Evolutionary conservation across 129 eudicot species (phyloP), one percentile per base, ranked within the genome.

Genomic region (Chrysanthemum makinoi): DNA sequence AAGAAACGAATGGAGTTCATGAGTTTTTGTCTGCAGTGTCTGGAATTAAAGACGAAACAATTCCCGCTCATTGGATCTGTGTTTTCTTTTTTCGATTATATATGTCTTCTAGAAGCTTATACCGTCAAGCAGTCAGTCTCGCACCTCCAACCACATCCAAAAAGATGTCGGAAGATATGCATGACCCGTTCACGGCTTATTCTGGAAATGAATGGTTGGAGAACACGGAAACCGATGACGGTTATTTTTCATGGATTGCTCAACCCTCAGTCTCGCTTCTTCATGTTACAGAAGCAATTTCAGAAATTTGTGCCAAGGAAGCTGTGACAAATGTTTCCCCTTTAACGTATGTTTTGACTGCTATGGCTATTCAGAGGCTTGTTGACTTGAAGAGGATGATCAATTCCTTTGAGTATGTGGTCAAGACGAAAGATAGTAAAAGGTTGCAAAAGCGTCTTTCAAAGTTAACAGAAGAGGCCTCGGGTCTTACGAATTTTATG

Each of bases 331-430:
- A 72, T 81, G 66, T 80, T 70, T 66, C 93, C 28, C 76, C 95
- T 49, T 24, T 94, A 75, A 78, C 83, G 39, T 94, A 86, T 73
- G 86, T 87, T 66, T 61, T 87, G 54, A 83, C 67, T 79, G 67
- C 77, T 16, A 90, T 90, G 92, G 73, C 90, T 53, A 69, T 90
- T 65, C 97, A 94, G 81, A 84, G 97, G 79, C 87, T 94, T 77
- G 83, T 63, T 79, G 99, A 94, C 77, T 70, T 94, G 68, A 87
- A 84, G 62, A 68, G 87, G 83, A 80, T 81, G 80, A 76, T 94
- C 17, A 83, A 80, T 18, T 83, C 88, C 62, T 70, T 83, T 28
- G 86, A 86, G 13, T 94, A 82, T 77, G 44, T 78, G 72, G 57
- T 79, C 62, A 81, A 76, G 78, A 77, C 83, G 79, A 83, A 83